A percentile compares a stretch with the other conserved stretches of the same genome.
These are phyloP conservation scores for Amyloporia xantha DNA, from an alignment of 768 basidiomycete genomes.

Conservation along the genomic window DNA sequence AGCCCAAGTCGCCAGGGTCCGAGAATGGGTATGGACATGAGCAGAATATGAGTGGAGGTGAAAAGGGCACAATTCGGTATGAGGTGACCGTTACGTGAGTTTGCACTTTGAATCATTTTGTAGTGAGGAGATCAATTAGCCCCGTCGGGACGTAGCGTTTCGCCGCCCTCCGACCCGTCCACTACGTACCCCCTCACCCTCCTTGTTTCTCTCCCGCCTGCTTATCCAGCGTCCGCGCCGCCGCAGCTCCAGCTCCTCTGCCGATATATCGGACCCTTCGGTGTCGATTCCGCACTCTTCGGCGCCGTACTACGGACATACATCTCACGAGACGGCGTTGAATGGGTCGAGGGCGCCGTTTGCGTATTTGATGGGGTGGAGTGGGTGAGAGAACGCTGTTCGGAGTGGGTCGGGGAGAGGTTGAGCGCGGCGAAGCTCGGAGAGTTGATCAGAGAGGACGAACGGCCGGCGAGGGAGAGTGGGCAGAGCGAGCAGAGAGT, in stretches of 20 bases:
- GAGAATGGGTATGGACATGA: constrained; percentile 3
- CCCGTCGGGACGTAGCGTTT: constrained; percentile 29
- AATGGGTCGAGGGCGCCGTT: constrained; percentile 66
- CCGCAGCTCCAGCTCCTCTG: constrained; percentile 85
- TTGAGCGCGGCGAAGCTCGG: constrained; percentile 48
- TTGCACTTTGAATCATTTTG: not conserved
- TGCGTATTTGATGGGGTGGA: constrained; percentile 88
- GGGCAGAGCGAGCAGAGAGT: constrained; percentile 9
- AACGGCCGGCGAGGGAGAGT: constrained; percentile 32
- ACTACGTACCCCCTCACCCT: constrained; percentile 19
- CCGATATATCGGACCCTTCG: constrained; percentile 74
- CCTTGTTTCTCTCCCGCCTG: constrained; percentile 37
- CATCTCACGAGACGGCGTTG: constrained; percentile 71
- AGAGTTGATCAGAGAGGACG: constrained; percentile 51
- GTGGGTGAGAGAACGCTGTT: constrained; percentile 59
- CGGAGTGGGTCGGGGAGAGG: constrained; percentile 66
- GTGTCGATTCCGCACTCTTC: constrained; percentile 67
- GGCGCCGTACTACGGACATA: constrained; percentile 73
- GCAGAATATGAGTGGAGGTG: not conserved
- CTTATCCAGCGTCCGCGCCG: constrained; percentile 61
- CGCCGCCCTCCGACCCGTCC: constrained; percentile 25
- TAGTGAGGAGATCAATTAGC: not conserved
- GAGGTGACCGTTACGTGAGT: constrained; percentile 59
- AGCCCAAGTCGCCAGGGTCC: constrained; percentile 5
- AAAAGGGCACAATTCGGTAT: constrained; percentile 48